Percentiles rank a stretch among this genome's conserved stretches.
phyloP scores from a whole-genome alignment of 441 rosid species.

The Omphalea diandra region DNA sequence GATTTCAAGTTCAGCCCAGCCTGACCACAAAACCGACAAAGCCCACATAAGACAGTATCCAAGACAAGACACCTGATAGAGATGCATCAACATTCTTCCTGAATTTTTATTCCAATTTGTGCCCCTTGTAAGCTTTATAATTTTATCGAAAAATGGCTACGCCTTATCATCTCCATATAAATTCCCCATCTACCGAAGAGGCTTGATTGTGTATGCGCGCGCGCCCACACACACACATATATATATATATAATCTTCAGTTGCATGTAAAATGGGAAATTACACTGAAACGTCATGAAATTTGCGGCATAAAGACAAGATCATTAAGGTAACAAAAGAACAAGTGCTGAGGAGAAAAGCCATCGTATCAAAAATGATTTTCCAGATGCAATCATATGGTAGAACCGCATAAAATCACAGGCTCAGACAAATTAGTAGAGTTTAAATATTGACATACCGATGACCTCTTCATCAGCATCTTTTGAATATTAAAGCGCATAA shows the following conservation, averaged over 20 bases:
- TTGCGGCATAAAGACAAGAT: not conserved
- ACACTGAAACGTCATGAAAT: not conserved
- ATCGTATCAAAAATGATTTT: too few species aligned
- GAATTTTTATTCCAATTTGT: too few species aligned
- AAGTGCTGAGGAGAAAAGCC: not conserved
- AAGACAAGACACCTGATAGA: too few species aligned
- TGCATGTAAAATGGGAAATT: not conserved
- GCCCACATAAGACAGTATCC: too few species aligned
- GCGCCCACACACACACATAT: too few species aligned
- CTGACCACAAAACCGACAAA: not conserved
- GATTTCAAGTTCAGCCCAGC: not conserved
- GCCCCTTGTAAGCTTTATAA: too few species aligned
- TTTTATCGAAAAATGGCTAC: too few species aligned
- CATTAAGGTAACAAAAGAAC: not conserved
- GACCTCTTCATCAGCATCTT: not conserved
- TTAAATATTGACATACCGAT: not conserved
- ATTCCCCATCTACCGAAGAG: too few species aligned
- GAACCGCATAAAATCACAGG: not conserved
- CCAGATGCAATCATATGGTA: not conserved
- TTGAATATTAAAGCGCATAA: not conserved
- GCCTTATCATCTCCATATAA: too few species aligned
- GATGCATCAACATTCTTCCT: too few species aligned
- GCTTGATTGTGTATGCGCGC: too few species aligned
- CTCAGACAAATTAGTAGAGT: not conserved
- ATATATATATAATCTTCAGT: not conserved